Percentiles rank a stretch among this genome's conserved stretches.
These are phyloP conservation scores for Dioscorea dumetorum DNA, from an alignment of 106 monocot species.

Conservation along the genomic window DNA sequence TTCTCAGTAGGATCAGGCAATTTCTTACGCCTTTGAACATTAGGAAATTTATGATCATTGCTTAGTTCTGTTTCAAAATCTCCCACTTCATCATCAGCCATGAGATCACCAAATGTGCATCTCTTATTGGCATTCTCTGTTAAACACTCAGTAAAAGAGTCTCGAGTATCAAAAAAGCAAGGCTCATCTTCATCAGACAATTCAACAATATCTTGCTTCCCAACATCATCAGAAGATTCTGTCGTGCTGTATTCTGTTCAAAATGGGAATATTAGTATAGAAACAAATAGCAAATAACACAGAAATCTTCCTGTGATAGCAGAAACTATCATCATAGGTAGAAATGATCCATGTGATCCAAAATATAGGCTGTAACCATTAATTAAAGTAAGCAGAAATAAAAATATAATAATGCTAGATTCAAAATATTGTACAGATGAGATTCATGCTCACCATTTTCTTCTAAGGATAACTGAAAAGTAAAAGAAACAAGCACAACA, in stretches of 20 bases:
- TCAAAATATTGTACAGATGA: not conserved
- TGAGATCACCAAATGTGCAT: slow-evolving; percentile 2
- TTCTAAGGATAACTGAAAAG: not conserved
- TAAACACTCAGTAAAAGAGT: slow-evolving; percentile 44
- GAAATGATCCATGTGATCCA: too few relatives aligned
- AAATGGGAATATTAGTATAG: not conserved
- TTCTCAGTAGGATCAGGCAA: slow-evolving; percentile 79
- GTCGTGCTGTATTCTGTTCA: slow-evolving; percentile 84
- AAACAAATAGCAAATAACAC: not conserved
- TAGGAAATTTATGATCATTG: slow-evolving; percentile 13
- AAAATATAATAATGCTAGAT: not conserved
- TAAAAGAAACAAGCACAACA: not conserved
- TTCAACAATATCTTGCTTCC: slow-evolving; percentile 76
- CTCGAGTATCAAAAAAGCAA: slow-evolving; percentile 67
- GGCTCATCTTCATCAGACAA: slow-evolving; percentile 66
- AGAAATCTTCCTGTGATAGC: not conserved
- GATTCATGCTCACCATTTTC: not conserved
- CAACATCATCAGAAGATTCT: slow-evolving; percentile 93
- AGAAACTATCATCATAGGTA: too few relatives aligned
- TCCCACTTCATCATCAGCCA: slow-evolving; percentile 2
- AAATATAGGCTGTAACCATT: not conserved
- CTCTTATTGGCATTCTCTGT: slow-evolving; percentile 2
- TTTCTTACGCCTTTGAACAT: slow-evolving; percentile 41
- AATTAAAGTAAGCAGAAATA: not conserved
- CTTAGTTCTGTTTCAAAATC: slow-evolving; percentile 4